Base-by-base conservation (phyloP, 768 basidiomycete species). In the Hemileccinum rubropunctum region DNA sequence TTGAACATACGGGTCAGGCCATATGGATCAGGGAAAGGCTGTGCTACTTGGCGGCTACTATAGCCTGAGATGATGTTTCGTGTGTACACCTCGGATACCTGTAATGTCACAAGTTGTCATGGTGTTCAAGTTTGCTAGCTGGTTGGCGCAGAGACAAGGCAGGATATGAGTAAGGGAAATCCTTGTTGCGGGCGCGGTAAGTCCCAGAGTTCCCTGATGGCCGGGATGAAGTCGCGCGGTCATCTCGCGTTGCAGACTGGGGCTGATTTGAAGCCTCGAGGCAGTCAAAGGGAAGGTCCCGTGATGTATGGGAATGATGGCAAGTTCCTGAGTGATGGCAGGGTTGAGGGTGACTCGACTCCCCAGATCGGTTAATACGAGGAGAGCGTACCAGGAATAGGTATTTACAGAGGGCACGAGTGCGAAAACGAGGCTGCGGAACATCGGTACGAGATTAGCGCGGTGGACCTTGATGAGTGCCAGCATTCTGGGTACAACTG, bases 231-330 rank as follows among this genome's bases (percentile, higher is more conserved):
- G 43, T 64, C 63, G 49, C 62, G 65, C 63, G 64, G 62, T 65
- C 63, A 65, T 65, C 53, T 64, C 63, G 63, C 58, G 58, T 6
- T 23, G 23, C 23, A 23, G n/a, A n/a, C n/a, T n/a, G n/a, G n/a
- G n/a, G 47, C 37, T 27, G 46, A n/a, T n/a, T n/a, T n/a, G n/a
- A n/a, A 57, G 64, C 64, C 64, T 65, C 65, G 62, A 65, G 64
- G 63, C 63, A 47, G 46, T 12, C 9, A 34, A 34, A 34, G 44
- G 30, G 39, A n/a, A 52, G 43, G 61, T 61, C 63, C 57, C 59
- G 62, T 65, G 63, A 66, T 50, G 45, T 36, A 46, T 44, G 45
- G 34, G 50, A 48, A 60, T 50, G 58, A 58, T 58, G 58, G 44
- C 9, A 13, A 32, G 18, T 41, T 27, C 13, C 38, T 48, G 38